Evolutionary conservation across 106 monocot species (phyloP).

Genomic region (Gastrodia elata): DNA sequence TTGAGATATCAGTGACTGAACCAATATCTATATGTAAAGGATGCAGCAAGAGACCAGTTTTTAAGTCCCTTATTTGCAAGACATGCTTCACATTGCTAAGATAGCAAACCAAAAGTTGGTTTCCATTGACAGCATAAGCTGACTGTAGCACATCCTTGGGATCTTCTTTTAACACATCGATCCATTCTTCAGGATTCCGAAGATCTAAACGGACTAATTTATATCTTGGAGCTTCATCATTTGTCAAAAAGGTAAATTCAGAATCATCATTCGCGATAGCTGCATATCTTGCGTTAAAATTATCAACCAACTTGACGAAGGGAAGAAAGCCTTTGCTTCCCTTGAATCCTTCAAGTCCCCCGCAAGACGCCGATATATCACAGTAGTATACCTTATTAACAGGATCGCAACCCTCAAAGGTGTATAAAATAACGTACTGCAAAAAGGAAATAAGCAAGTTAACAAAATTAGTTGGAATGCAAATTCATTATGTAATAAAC

Average conservation of each 20-base stretch:
- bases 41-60: constrained; percentile 61
- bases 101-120: constrained; percentile 68
- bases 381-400: constrained; percentile 87
- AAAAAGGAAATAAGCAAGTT: constrained; percentile 3
- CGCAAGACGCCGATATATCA: constrained; percentile 46
- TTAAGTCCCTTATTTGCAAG: constrained; percentile 69
- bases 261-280: constrained; percentile 60
- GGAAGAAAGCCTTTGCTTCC: constrained; percentile 40
- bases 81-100: constrained; percentile 75
- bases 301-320: constrained; percentile 77
- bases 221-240: constrained; percentile 71
- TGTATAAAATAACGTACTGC: constrained; percentile 66
- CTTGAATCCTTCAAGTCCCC: constrained; percentile 58
- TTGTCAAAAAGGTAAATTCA: constrained; percentile 79
- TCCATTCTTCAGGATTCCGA: constrained; percentile 53
- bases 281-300: constrained; percentile 61
- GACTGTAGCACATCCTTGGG: constrained; percentile 69
- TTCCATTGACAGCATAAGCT: constrained; percentile 58
- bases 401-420: constrained; percentile 60
- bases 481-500: no score
- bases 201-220: constrained; percentile 70
- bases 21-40: constrained; percentile 76
- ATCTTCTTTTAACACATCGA: constrained; percentile 49
- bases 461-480: constrained; percentile 10
- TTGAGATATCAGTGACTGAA: constrained; percentile 50